Evolutionary conservation across 768 basidiomycete species (phyloP).

Genomic region (Leccinum subgranulosum): DNA sequence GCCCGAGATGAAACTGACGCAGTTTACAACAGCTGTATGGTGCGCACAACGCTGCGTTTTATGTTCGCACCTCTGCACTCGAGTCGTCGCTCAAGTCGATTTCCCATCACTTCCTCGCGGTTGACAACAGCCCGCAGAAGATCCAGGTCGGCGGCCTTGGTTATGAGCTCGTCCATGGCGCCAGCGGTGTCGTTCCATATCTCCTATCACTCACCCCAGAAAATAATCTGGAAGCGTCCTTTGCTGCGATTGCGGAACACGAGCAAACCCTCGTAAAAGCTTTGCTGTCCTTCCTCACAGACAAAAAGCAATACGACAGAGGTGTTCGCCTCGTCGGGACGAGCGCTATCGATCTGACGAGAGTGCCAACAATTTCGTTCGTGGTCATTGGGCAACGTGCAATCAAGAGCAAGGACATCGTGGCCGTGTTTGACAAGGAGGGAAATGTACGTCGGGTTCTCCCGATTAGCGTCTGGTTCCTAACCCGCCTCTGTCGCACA

Average conservation of each 20-base stretch:
- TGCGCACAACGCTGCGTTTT: conserved; percentile 66
- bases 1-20: neutral
- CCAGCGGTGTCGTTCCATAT: conserved; percentile 60
- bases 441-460: conserved; percentile 49
- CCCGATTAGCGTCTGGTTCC: neutral
- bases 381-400: conserved; percentile 58
- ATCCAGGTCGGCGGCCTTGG: conserved; percentile 73
- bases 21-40: conserved; percentile 58
- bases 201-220: conserved; percentile 55
- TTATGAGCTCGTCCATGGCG: conserved; percentile 65
- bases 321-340: conserved; percentile 71
- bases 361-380: conserved; percentile 72
- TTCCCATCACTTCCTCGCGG: conserved; percentile 67
- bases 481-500: conserved; percentile 23
- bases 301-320: conserved; percentile 44
- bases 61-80: conserved; percentile 51
- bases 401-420: conserved; percentile 61
- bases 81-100: conserved; percentile 52
- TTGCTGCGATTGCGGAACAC: conserved; percentile 55
- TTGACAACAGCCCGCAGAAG: conserved; percentile 49
- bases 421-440: conserved; percentile 59
- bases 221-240: conserved; percentile 47
- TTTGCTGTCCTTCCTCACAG: conserved; percentile 54
- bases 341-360: conserved; percentile 37
- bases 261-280: conserved; percentile 57